phyloP scores from a whole-genome alignment of 1,284 basidiomycete species.

The Boletellus deceptivus region DNA sequence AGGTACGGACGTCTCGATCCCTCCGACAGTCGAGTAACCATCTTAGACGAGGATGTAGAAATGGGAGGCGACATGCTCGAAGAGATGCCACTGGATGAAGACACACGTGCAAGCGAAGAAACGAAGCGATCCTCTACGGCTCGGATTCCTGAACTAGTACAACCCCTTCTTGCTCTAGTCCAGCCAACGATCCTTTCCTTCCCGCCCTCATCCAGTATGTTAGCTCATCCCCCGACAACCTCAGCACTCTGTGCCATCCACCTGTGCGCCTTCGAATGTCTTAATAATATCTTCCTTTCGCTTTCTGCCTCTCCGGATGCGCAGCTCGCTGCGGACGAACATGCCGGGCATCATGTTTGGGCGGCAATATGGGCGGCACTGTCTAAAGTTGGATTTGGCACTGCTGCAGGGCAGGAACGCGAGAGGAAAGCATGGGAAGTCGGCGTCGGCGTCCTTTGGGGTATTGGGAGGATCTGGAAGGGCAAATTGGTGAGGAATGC shows the following conservation, averaged over 20 bases:
- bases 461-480: constrained; percentile 67
- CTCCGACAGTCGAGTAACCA: not conserved
- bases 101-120: constrained; percentile 15
- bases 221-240: constrained; percentile 81
- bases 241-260: constrained; percentile 81
- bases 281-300: constrained; percentile 88
- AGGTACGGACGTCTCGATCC: constrained; percentile 14
- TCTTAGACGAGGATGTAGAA: constrained; percentile 25
- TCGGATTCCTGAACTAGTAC: constrained; percentile 51
- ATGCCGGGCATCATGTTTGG: constrained; percentile 58
- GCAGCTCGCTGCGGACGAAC: constrained; percentile 43
- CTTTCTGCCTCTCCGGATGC: constrained; percentile 49
- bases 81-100: constrained; percentile 32
- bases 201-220: constrained; percentile 64
- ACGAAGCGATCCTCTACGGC: constrained; percentile 30
- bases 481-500: constrained; percentile 50
- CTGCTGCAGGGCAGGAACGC: constrained; percentile 60
- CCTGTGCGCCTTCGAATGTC: constrained; percentile 81
- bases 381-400: constrained; percentile 57
- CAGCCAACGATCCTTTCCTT: constrained; percentile 79
- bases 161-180: constrained; percentile 64
- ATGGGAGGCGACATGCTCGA: constrained; percentile 40
- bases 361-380: constrained; percentile 57
- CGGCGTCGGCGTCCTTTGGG: constrained; percentile 79
- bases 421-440: constrained; percentile 70